Evolutionary conservation across 169 alveolate genomes (phyloP).

Genomic region (Eimeria falciformis): DNA sequence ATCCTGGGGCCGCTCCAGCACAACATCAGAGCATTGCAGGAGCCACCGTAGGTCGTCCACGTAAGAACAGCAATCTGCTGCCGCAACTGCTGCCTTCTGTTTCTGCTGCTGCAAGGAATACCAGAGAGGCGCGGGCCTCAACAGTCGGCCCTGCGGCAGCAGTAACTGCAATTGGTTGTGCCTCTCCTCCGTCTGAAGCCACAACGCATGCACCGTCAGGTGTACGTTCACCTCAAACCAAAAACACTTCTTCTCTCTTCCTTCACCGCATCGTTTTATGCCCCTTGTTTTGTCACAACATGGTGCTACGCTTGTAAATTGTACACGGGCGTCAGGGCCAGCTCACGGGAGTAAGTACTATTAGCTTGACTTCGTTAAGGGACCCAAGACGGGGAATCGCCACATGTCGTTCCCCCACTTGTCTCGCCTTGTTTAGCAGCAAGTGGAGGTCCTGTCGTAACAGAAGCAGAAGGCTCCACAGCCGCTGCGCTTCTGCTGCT

Average conservation of each 20-base stretch:
- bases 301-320: too few species aligned
- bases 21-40: slow-evolving; percentile 68
- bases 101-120: not conserved
- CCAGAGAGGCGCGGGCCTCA: slow-evolving; percentile 19
- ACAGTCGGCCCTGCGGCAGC: not conserved
- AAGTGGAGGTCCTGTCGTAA: slow-evolving; percentile 51
- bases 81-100: not conserved
- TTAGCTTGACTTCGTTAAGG: slow-evolving; percentile 63
- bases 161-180: not conserved
- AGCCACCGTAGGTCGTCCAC: slow-evolving; percentile 78
- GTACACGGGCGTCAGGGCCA: too few species aligned
- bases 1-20: not conserved
- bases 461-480: slow-evolving; percentile 39
- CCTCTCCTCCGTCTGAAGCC: slow-evolving; percentile 41
- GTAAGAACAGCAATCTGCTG: not conserved
- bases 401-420: not conserved
- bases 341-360: slow-evolving; percentile 47
- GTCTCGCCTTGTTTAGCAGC: slow-evolving; percentile 58
- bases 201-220: not conserved
- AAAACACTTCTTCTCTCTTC: not conserved
- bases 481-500: slow-evolving; percentile 45
- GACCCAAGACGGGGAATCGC: slow-evolving; percentile 49
- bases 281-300: too few species aligned
- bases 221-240: not conserved
- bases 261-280: too few species aligned